Evolutionary conservation across 2,329 filamentous ascomycete genomes (phyloP).

Genomic region (Botryotinia convoluta): DNA sequence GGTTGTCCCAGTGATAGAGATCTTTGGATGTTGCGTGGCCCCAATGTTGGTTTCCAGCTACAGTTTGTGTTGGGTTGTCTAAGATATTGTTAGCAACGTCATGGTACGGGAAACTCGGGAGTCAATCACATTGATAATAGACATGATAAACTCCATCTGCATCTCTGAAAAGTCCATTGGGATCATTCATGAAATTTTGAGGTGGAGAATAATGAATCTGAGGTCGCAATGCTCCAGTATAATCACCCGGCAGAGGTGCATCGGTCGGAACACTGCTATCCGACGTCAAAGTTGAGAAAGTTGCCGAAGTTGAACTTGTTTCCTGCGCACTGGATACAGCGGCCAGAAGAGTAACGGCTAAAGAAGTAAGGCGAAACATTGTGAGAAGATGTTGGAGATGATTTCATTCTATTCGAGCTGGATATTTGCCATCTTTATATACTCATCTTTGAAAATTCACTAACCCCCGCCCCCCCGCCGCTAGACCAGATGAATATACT

Average conservation of each 20-base stretch:
- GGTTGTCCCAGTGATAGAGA: constrained; percentile 63
- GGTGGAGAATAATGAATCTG: constrained; percentile 57
- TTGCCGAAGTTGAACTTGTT: constrained; percentile 23
- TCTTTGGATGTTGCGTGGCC: constrained; percentile 63
- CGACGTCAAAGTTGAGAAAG: constrained; percentile 20
- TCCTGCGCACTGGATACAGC: constrained; percentile 16
- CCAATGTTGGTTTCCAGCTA: constrained; percentile 62
- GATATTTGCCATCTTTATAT: constrained; percentile 3
- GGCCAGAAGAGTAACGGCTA: constrained; percentile 23
- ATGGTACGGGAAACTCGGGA: background rate
- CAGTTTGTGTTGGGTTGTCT: constrained; percentile 49
- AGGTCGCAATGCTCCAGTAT: constrained; percentile 39
- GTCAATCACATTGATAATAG: constrained; percentile 58
- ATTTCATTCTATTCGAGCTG: background rate
- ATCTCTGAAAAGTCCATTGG: constrained; percentile 62
- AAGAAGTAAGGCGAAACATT: constrained; percentile 9
- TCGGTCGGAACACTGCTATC: constrained; percentile 27
- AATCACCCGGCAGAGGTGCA: constrained; percentile 29
- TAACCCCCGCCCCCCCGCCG: too few relatives aligned
- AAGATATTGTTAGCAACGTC: background rate
- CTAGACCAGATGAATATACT: background rate
- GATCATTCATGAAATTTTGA: constrained; percentile 57
- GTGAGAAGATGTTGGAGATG: background rate
- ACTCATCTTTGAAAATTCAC: background rate
- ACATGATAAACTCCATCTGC: constrained; percentile 57